Base-by-base conservation (phyloP, 2,329 filamentous ascomycete species). In the Fusarium sp. region DNA sequence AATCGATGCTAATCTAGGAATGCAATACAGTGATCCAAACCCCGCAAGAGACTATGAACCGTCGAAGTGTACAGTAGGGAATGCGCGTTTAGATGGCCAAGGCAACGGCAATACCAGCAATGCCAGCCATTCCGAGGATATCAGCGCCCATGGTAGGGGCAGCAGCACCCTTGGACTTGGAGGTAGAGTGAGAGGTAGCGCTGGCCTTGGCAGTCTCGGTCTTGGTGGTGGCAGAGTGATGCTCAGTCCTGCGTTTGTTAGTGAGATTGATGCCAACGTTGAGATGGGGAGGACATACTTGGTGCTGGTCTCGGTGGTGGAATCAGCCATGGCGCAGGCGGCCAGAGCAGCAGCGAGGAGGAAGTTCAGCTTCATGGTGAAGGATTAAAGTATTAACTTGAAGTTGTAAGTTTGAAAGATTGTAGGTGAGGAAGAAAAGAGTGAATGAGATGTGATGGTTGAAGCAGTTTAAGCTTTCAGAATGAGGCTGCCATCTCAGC, bases 311-410 rank as follows among this genome's bases (percentile, higher is more conserved):
- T 36, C 31, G 7, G 62, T 67, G 22, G 63, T 68, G n/a, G 47
- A 62, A 14, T 64, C 65, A 12, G 65, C 65, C 56, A 68, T 35
- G 22, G 30, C 56, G 42, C 36, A 38, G 30, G 41, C 44, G 30
- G 41, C 36, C 22, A 68, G 33, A 31, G 64, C 48, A 42, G 64
- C 65, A 38, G 63, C 42, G 31, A 68, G 31, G 41, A 68, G 47
- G 31, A 62, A 30, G 56, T 62, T 68, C 26, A 68, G 64, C 64
- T 68, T 68, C 65, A 68, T 68, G 28, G 28, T 63, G 65, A 53
- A 41, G 13, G 30, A 44, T 36, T 33, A 22, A 33, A 7, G 35
- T 58, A 20, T 41, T 61, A 42, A 13, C 11, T 26, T n/a, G 7
- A 24, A n/a, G 9, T 36, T 30, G 9, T 15, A 36, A 28, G 10